Percentiles rank a stretch among this genome's conserved stretches.
Evolutionary conservation across 2,329 filamentous ascomycete genomes (phyloP).

Genomic region (Nemania bipapillata): DNA sequence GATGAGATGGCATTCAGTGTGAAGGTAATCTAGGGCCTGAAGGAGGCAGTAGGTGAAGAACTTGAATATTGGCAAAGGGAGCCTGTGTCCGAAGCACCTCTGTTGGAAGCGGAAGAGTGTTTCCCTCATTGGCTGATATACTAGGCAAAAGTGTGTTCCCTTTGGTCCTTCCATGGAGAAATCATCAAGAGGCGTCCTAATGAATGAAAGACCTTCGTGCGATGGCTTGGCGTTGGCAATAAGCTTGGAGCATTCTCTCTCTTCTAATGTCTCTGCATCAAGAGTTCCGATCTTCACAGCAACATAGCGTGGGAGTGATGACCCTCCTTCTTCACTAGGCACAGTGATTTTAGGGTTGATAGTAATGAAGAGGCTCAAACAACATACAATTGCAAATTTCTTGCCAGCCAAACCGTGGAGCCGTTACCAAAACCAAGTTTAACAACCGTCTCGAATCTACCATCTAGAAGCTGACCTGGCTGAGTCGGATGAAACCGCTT

Average conservation of each 20-base stretch:
- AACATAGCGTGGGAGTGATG: neutral
- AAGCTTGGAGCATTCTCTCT: neutral
- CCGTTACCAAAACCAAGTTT: slow-evolving; percentile 6
- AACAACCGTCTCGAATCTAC: neutral
- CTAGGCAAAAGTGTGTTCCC: neutral
- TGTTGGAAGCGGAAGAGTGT: neutral
- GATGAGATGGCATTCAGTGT: neutral
- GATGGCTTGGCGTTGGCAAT: neutral
- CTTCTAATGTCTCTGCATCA: neutral
- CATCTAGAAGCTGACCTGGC: slow-evolving; percentile 2
- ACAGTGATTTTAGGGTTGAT: neutral
- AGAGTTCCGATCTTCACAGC: slow-evolving; percentile 1
- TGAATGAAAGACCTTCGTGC: slow-evolving; percentile 1
- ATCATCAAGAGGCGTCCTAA: slow-evolving; percentile 2
- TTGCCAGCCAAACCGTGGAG: slow-evolving; percentile 18
- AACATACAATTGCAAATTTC: slow-evolving; percentile 1
- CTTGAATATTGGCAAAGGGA: neutral
- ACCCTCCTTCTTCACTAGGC: neutral
- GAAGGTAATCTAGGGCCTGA: slow-evolving; percentile 1
- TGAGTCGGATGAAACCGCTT: neutral
- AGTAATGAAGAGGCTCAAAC: neutral
- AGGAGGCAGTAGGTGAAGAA: neutral
- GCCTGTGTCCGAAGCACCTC: neutral
- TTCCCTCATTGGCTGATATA: slow-evolving; percentile 7
- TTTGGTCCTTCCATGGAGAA: neutral